These are phyloP conservation scores for Peronospora destructor DNA, from an alignment of 352 stramenopile genomes.

Conservation along the genomic window DNA sequence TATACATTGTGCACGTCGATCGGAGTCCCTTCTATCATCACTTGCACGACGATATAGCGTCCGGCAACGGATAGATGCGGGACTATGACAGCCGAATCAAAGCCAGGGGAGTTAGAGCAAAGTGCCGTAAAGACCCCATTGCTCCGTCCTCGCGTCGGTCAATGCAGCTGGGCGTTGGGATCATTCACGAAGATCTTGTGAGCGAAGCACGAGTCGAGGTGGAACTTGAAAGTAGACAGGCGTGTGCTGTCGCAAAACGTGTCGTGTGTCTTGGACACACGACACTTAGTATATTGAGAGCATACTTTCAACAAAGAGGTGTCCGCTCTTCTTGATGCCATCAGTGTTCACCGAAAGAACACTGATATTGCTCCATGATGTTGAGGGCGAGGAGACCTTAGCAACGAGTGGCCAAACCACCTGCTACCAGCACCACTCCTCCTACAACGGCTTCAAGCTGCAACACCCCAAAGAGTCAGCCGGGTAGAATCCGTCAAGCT, in stretches of 20 bases:
- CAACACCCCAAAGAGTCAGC: background rate
- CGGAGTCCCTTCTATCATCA: background rate
- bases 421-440: background rate
- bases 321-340: background rate
- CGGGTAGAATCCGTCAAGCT: background rate
- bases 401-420: background rate
- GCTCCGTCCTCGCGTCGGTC: background rate
- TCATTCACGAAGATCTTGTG: conserved; percentile 1
- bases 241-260: background rate
- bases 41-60: background rate
- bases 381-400: background rate
- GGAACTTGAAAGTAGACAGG: background rate
- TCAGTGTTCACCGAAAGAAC: background rate
- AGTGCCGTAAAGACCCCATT: background rate
- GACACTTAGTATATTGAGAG: background rate
- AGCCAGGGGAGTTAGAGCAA: background rate
- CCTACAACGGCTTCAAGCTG: background rate
- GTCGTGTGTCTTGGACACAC: conserved; percentile 1
- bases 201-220: background rate
- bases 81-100: background rate
- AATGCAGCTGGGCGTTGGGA: background rate
- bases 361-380: conserved; percentile 1
- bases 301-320: background rate
- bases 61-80: background rate
- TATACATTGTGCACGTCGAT: background rate